Percentiles rank a stretch among this genome's conserved stretches.
Conservation (phyloP, 306 rosid genomes). For the Ormosia emarginata region DNA sequence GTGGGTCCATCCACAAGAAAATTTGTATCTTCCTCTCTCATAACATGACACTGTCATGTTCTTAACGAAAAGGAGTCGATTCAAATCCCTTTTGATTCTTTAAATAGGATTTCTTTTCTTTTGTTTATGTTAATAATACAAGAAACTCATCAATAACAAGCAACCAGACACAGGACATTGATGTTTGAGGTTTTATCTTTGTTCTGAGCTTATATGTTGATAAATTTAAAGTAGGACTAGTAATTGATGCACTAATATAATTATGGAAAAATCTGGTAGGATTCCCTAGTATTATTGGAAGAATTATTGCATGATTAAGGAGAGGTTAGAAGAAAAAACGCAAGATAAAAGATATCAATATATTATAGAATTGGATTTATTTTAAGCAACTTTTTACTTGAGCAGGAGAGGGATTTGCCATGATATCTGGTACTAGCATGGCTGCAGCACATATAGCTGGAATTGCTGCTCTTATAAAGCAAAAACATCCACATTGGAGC, state of each 20-base stretch:
- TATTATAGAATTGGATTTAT: slow-evolving; percentile 11
- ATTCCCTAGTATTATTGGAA: slow-evolving; percentile 15
- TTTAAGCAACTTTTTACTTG: not conserved
- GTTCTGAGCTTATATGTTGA: not conserved
- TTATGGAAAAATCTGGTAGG: not conserved
- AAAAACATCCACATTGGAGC: slow-evolving; percentile 95
- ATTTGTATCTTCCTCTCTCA: not conserved
- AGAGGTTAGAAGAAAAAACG: not conserved
- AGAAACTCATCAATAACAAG: not conserved
- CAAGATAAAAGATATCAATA: not conserved
- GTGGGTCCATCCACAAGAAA: not conserved
- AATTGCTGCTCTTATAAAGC: slow-evolving; percentile 93
- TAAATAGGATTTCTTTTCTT: not conserved
- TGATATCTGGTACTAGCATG: slow-evolving; percentile 99
- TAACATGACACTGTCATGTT: not conserved
- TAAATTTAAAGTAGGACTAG: not conserved
- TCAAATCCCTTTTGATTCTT: not conserved
- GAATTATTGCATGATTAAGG: not conserved
- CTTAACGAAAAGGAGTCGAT: not conserved
- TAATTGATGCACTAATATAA: not conserved
- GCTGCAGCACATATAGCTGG: slow-evolving; percentile 99
- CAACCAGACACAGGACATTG: not conserved
- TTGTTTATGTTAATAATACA: not conserved
- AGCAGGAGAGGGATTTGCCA: slow-evolving; percentile 92
- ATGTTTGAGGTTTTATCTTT: slow-evolving; percentile 14